Conservation (phyloP, 2,329 filamentous ascomycete genomes). For the Alternaria ethzedia region DNA sequence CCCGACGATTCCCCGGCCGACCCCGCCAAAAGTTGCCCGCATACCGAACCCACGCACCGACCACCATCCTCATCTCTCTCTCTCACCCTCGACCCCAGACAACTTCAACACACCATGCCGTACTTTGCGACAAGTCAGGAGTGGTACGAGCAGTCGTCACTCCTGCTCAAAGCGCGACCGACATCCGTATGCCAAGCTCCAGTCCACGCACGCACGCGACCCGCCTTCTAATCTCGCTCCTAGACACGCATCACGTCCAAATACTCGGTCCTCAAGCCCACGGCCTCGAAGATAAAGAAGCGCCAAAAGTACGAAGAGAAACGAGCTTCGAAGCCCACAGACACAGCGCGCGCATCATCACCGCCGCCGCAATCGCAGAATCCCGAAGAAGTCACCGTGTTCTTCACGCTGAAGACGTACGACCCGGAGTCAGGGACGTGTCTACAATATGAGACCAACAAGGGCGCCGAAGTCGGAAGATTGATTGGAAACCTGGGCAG, state of each 20-base stretch:
- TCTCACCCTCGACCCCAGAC: constrained; percentile 16
- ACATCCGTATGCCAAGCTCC: constrained; percentile 68
- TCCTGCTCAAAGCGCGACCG: constrained; percentile 86
- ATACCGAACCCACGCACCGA: constrained; percentile 9
- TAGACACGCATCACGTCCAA: constrained; percentile 91
- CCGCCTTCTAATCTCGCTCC: constrained; percentile 8
- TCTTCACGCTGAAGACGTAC: constrained; percentile 86
- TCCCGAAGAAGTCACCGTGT: constrained; percentile 56
- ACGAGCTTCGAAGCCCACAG: constrained; percentile 33
- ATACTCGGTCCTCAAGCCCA: constrained; percentile 72
- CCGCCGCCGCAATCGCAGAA: constrained; percentile 34
- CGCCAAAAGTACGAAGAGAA: constrained; percentile 43
- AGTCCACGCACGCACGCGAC: constrained; percentile 12
- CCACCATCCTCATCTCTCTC: not conserved
- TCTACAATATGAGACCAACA: constrained; percentile 90
- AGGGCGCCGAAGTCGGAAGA: constrained; percentile 86
- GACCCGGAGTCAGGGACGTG: constrained; percentile 81
- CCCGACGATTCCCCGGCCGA: constrained; percentile 20
- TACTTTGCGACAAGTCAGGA: constrained; percentile 82
- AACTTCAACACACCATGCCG: constrained; percentile 64
- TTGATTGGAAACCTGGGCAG: constrained; percentile 78
- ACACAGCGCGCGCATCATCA: constrained; percentile 34
- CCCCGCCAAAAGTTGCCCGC: constrained; percentile 41
- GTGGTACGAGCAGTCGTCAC: constrained; percentile 87
- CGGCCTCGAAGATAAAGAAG: constrained; percentile 41